Evolutionary conservation across 1,139 yeast genomes (phyloP).

Genomic region (Kurtzmaniella quercitrusa): DNA sequence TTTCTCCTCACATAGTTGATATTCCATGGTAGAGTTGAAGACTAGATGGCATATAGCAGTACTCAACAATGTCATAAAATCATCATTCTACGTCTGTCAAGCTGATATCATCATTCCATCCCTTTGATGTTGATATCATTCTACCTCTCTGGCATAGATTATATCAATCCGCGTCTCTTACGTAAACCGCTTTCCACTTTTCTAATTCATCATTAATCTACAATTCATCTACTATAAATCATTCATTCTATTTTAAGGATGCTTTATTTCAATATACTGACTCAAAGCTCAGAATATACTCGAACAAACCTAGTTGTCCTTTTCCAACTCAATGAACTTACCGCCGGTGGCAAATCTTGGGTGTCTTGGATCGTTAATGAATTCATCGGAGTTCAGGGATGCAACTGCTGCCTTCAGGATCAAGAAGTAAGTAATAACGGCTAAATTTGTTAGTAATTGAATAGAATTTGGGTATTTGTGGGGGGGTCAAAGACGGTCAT

Average conservation of each 20-base stretch:
- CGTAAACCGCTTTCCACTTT: too few species aligned
- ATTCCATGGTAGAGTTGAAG: too few species aligned
- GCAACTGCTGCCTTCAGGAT: constrained; percentile 41
- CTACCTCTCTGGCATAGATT: too few species aligned
- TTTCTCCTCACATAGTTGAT: too few species aligned
- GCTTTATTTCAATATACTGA: not conserved
- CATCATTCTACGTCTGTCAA: too few species aligned
- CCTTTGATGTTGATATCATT: too few species aligned
- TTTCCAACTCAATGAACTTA: constrained; percentile 46
- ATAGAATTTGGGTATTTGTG: not conserved
- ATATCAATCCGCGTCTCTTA: too few species aligned
- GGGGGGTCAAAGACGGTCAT: too few species aligned
- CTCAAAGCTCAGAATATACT: not conserved
- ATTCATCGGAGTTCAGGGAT: constrained; percentile 45
- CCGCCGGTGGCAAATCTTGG: constrained; percentile 51
- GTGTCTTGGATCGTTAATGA: constrained; percentile 52
- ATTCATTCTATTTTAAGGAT: constrained; percentile 1
- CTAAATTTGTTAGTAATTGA: constrained; percentile 25
- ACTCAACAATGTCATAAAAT: too few species aligned
- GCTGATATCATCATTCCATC: too few species aligned
- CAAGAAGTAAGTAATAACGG: constrained; percentile 40
- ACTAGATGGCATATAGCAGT: too few species aligned
- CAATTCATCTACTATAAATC: not conserved
- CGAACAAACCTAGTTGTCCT: constrained; percentile 19
- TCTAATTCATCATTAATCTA: too few species aligned